Base-by-base conservation (phyloP, 208 protist species). In the Angomonas ambiguus region DNA sequence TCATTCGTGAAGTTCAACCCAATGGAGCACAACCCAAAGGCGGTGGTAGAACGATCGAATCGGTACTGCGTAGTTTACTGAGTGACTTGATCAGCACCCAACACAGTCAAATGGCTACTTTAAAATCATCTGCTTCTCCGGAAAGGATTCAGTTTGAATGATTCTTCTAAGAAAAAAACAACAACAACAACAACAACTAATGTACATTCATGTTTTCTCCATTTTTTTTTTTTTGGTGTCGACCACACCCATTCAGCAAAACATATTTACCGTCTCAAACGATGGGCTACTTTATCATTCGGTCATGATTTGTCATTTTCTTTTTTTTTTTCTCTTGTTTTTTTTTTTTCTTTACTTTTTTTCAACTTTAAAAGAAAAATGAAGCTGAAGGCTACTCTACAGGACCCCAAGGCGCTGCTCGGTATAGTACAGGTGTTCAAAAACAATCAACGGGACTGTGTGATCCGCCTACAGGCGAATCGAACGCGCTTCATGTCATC, bases 381-480 rank as follows among this genome's bases (percentile, higher is more conserved):
- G 89, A 85, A 85, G 49, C 88, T 95, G 58, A 91, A 88, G 34
- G 86, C 89, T 0, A 81, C 67, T 10, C 53, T 95, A 41, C 72
- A 79, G 1, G 84, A 95, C 28, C 71, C 79, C 2, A 73, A 76
- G 51, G 69, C 77, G 18, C 61, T 95, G 1, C 71, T 79, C 5
- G 74, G 76, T 18, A 63, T 91, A 0, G 60, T 88, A 57, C 79
- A 91, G 51, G 73, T 85, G 25, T 90, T 77, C 53, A 80, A 77
- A 35, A 86, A 77, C 41, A 88, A 83, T 31, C 77, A 92, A 57
- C 48, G 73, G 0, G 73, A 78, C 49, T 87, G 83, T 61, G 71
- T 92, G 38, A 64, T 92, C 22, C 77, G 81, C 6, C 75, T 95
- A 6, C 85, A 93, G 56, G 59, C 76, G 2, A 60, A 65, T 13